A percentile compares a stretch with the other conserved stretches of the same genome.
Evolutionary conservation across 2,329 filamentous ascomycete genomes (phyloP).

Genomic region (Lecanosticta acicola): DNA sequence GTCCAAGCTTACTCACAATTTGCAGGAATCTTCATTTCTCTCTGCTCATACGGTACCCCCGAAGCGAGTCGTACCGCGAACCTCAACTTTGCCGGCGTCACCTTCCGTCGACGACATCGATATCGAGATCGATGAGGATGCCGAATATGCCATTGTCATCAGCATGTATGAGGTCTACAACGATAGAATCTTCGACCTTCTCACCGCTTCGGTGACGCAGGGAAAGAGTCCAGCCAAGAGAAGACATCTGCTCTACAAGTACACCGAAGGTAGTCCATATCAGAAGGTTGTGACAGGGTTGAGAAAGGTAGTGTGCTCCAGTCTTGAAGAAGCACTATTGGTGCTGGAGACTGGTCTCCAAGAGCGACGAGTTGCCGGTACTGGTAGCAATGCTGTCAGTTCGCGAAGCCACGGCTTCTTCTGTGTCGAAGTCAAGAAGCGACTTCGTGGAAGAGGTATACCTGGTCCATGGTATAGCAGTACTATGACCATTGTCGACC

Average conservation of each 20-base stretch:
- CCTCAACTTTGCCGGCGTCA: conserved; percentile 64
- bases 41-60: conserved; percentile 38
- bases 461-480: conserved; percentile 66
- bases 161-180: conserved; percentile 99
- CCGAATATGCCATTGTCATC: conserved; percentile 81
- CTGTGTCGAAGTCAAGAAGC: conserved; percentile 88
- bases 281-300: conserved; percentile 92
- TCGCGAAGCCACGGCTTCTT: conserved; percentile 96
- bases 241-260: conserved; percentile 84
- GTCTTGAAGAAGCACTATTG: conserved; percentile 75
- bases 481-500: conserved; percentile 79
- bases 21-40: conserved; percentile 37
- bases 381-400: conserved; percentile 85
- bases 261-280: conserved; percentile 79
- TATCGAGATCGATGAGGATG: conserved; percentile 60
- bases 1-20: conserved; percentile 26
- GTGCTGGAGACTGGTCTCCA: conserved; percentile 84
- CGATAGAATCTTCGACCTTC: conserved; percentile 90
- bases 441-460: conserved; percentile 44
- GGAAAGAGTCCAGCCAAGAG: conserved; percentile 53
- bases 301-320: conserved; percentile 81
- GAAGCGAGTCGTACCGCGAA: conserved; percentile 57
- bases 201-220: conserved; percentile 58
- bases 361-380: conserved; percentile 81
- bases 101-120: conserved; percentile 69